These are phyloP conservation scores for Boletus pseudopeckii DNA, from an alignment of 768 basidiomycete genomes.

Conservation along the genomic window DNA sequence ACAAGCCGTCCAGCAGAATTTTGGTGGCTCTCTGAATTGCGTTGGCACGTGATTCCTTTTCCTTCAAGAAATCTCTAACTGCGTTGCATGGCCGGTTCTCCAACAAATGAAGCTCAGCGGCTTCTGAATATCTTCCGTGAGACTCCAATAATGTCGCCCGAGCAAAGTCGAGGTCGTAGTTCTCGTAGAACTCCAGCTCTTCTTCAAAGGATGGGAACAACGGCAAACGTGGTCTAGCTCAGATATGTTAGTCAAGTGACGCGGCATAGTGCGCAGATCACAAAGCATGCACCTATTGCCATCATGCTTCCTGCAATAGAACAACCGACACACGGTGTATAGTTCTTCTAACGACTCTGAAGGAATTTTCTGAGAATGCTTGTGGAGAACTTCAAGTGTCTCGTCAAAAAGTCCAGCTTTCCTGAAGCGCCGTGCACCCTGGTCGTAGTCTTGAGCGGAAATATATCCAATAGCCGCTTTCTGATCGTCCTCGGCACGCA, in stretches of 20 bases:
- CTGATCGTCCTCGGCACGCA: conserved; percentile 35
- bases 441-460: conserved; percentile 40
- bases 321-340: conserved; percentile 42
- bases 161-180: conserved; percentile 48
- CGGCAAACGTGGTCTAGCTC: conserved; percentile 41
- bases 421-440: conserved; percentile 47
- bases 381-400: conserved; percentile 44
- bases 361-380: conserved; percentile 32
- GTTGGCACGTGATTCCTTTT: conserved; percentile 17
- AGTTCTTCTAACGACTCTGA: conserved; percentile 35
- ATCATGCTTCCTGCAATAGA: conserved; percentile 37
- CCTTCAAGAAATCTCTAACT: conserved; percentile 41
- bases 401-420: conserved; percentile 50
- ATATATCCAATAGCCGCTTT: conserved; percentile 46
- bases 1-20: conserved; percentile 43
- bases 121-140: conserved; percentile 43
- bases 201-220: conserved; percentile 54
- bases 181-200: conserved; percentile 53
- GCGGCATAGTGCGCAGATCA: background rate
- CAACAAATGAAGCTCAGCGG: conserved; percentile 48
- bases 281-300: conserved; percentile 16
- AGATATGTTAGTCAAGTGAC: background rate
- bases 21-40: conserved; percentile 35
- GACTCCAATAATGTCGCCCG: conserved; percentile 43
- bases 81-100: conserved; percentile 49